Base-by-base conservation (phyloP, 2,329 filamentous ascomycete genomes). In the Nannizzia gypsea region DNA sequence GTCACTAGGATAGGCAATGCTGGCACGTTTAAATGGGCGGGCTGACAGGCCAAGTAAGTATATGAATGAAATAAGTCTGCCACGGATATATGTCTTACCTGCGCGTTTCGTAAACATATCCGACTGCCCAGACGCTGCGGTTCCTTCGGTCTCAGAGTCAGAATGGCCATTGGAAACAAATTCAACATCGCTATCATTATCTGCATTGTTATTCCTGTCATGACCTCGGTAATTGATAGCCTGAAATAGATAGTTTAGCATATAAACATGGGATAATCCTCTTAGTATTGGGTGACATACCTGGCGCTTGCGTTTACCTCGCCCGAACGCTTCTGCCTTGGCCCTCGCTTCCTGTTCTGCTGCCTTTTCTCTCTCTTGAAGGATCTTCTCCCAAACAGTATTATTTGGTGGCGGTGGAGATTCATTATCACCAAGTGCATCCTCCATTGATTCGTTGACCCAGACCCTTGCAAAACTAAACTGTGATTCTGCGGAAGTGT, bases 401-500 rank as follows among this genome's bases (percentile, higher is more conserved):
- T 82, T 80, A 67, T 85, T 85, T 8, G 85, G 78, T 6, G 78
- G 78, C 6, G 78, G 71, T 3, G 80, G 76, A 5, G 81, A 80
- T 26, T 82, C 77, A 1, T 68, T 64, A 44, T 79, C 77, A 50
- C 82, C 78, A 22, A 88, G 70, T 24, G 83, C 80, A 17, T 87
- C 85, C 56, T 85, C 81, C 4, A 95, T 77, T 65, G 84, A 83
- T 38, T 95, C 87, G 67, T 95, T 95, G 3, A 87, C 87, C 93
- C 93, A 99, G 1, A 99, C 87, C 50, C 89, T 83, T 42, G 92
- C 92, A 72, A 93, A 89, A 3, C 88, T 89, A 71, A 96, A 99
- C 60, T 91, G 87, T 0, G 84, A 86, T 69, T 95, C 88, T 0
- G 85, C 83, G 0, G 82, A 81, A 54, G 80, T 78, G 56, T 90